Percentiles rank a stretch among this genome's conserved stretches.
These are phyloP conservation scores for Neonectria faginata DNA, from an alignment of 2,329 filamentous ascomycete species.

Conservation along the genomic window DNA sequence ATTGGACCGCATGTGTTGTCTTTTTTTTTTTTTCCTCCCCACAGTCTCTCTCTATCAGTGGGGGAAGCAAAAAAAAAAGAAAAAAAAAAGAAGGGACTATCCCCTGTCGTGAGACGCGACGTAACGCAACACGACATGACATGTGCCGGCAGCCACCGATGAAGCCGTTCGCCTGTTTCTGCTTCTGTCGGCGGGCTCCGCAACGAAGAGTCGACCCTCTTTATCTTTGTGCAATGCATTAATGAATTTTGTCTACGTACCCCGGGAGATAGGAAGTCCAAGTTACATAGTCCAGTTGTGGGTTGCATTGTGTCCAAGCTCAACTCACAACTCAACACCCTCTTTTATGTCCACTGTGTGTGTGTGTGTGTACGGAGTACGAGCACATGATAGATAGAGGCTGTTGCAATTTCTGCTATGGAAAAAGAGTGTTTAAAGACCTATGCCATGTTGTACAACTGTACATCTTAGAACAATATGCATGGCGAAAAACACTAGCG, in stretches of 20 bases:
- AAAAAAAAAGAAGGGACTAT: background rate
- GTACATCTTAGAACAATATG: slow-evolving; percentile 15
- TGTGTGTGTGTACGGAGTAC: background rate
- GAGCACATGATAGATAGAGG: background rate
- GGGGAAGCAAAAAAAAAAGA: too few relatives aligned
- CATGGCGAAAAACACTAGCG: slow-evolving; percentile 15
- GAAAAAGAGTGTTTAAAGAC: background rate
- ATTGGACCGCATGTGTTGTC: slow-evolving; percentile 6
- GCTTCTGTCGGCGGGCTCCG: background rate
- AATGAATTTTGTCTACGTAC: background rate
- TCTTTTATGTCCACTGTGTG: background rate
- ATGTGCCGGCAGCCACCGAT: slow-evolving; percentile 13
- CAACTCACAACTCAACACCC: background rate
- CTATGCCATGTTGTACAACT: slow-evolving; percentile 11
- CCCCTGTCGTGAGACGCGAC: slow-evolving; percentile 23
- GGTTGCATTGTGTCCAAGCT: slow-evolving; percentile 6
- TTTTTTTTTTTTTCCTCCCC: too few relatives aligned
- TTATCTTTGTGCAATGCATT: background rate
- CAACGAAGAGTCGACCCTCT: background rate
- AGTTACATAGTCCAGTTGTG: background rate
- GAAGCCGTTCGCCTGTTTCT: background rate
- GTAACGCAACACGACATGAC: slow-evolving; percentile 6
- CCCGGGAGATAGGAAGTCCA: background rate
- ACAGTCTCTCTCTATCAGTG: background rate
- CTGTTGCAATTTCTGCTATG: slow-evolving; percentile 12